Evolutionary conservation across 805 yeast species (phyloP), one percentile per base, ranked within the genome.

Genomic region (Citeromyces nyonsensis): DNA sequence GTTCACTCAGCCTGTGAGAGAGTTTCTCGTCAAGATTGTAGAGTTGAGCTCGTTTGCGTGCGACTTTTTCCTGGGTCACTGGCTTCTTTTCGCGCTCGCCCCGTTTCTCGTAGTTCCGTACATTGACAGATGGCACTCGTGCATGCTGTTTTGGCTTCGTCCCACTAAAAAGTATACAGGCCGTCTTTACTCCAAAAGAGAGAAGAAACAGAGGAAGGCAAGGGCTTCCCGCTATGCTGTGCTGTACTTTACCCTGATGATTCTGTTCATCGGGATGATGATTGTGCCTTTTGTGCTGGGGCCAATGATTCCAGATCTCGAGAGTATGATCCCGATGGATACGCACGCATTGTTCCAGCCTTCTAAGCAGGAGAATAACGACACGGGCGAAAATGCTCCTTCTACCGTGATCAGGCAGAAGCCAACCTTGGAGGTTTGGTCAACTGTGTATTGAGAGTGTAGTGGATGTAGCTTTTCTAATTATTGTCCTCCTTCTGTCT

Each of bases 361-460:
- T 2, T 63, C 55, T 26, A 44, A 52, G 26, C 81, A 74, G 43
- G 57, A 66, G 29, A 72, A 74, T 40, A 74, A 77, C 42, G 84
- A 77, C 44, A 76, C 84, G 0, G 84, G 83, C 0, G 56, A 44
- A 0, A 49, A 49, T 30, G 79, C 78, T 0, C 77, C 80, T 1
- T 33, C 50, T 1, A 50, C 55, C 8, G 56, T 72, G 10, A 40
- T 56, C 10, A 52, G 26, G 10, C 24, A 25, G 9, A 27, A 12
- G 22, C 35, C 35, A 10, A 25, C 22, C 10, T 13, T 22, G 4
- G 15, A 6, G 8, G 24, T 26, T 10, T 35, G 31, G 20, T 10
- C 24, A 10, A 27, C 31, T 13, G 20, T 31, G 31, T 24, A 14
- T 15, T 32, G 31, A 27, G 15, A 5, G 22, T 18, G 22, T 18